Evolutionary conservation across 1,139 yeast species (phyloP).

Genomic region (Suhomyces kunorum): DNA sequence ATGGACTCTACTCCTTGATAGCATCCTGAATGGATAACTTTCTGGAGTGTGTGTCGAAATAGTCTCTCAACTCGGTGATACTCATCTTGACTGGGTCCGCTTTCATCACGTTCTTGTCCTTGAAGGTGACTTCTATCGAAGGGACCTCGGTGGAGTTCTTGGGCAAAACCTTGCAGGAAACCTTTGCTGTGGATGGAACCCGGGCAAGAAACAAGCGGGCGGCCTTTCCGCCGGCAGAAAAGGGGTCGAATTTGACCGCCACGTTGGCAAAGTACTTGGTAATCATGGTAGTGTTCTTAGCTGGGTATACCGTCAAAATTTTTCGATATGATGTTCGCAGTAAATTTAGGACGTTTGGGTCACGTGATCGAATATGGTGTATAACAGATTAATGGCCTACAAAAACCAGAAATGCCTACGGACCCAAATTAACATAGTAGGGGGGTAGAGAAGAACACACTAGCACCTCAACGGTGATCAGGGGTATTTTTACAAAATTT

Average conservation of each 20-base stretch:
- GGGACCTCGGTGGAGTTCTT: constrained; percentile 51
- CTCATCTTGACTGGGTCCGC: constrained; percentile 62
- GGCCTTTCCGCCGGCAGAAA: constrained; percentile 70
- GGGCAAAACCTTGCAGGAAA: constrained; percentile 56
- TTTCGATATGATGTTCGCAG: constrained; percentile 6
- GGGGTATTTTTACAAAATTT: neutral
- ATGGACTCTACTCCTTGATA: constrained; percentile 33
- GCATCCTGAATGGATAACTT: constrained; percentile 67
- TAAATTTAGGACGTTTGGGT: neutral
- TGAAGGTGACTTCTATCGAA: constrained; percentile 69
- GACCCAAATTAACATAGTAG: neutral
- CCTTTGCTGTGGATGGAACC: constrained; percentile 69
- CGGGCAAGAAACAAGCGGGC: constrained; percentile 80
- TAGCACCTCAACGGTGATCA: too few relatives aligned
- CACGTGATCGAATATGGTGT: constrained; percentile 1
- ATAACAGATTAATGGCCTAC: neutral
- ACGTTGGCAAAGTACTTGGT: constrained; percentile 82
- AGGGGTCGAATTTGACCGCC: constrained; percentile 77
- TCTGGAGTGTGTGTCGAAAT: constrained; percentile 71
- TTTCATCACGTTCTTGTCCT: constrained; percentile 72
- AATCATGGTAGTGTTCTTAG: constrained; percentile 50
- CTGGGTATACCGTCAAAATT: constrained; percentile 8
- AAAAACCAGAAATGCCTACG: neutral
- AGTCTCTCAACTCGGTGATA: constrained; percentile 55
- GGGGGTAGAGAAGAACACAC: too few relatives aligned